phyloP scores from a whole-genome alignment of 257 asterid species.

The Thymus quinquecostatus region DNA sequence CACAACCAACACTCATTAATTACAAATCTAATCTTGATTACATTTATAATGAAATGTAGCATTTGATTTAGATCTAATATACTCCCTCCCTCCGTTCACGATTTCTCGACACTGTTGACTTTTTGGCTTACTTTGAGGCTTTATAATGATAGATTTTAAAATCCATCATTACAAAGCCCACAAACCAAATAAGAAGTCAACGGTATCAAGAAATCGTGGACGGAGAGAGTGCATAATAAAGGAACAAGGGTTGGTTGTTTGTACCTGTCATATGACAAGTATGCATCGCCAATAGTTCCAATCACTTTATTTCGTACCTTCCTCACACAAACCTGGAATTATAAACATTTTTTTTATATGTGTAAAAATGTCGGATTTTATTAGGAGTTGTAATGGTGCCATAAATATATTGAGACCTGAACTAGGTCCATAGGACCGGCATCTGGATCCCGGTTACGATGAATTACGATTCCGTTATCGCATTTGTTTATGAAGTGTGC shows the following conservation, averaged over 20 bases:
- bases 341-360: conserved; percentile 17
- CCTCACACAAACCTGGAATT: conserved; percentile 76
- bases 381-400: conserved; percentile 14
- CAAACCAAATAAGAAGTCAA: background rate
- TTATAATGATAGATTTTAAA: too few species aligned
- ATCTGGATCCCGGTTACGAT: conserved; percentile 87
- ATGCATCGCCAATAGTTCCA: conserved; percentile 91
- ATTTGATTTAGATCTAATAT: background rate
- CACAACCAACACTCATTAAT: background rate
- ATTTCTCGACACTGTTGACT: too few species aligned
- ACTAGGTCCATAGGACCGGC: conserved; percentile 82
- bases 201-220: background rate
- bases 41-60: background rate
- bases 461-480: conserved; percentile 93
- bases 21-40: background rate
- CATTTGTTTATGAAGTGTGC: conserved; percentile 98
- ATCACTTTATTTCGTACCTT: conserved; percentile 92
- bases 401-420: conserved; percentile 57
- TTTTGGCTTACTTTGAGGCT: too few species aligned
- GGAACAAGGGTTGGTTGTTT: background rate
- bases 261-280: conserved; percentile 79
- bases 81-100: too few species aligned
- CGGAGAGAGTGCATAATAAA: too few species aligned
- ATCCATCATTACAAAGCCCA: background rate
- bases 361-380: background rate